Evolutionary conservation across 1,284 basidiomycete species (phyloP).

Genomic region (Moesziomyces aphidis): DNA sequence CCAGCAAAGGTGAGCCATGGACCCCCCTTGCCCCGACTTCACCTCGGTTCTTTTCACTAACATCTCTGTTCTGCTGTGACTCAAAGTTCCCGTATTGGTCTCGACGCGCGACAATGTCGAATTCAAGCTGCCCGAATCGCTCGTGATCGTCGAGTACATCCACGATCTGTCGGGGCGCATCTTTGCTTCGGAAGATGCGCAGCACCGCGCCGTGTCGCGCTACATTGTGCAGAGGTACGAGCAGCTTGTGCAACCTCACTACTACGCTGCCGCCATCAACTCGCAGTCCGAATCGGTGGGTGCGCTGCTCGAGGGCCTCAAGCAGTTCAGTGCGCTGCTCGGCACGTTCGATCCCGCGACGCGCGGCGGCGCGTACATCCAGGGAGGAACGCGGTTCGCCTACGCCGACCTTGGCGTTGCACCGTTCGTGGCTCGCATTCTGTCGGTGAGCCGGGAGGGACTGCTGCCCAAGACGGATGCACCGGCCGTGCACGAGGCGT

Average conservation of each 20-base stretch:
- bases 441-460: not conserved
- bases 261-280: not conserved
- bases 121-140: conserved; percentile 27
- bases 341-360: not conserved
- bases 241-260: conserved; percentile 21
- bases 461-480: not conserved
- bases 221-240: conserved; percentile 23
- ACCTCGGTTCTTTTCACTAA: not conserved
- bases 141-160: conserved; percentile 38
- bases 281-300: not conserved
- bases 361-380: conserved; percentile 2
- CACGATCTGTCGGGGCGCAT: conserved; percentile 4
- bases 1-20: conserved; percentile 14
- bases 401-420: conserved; percentile 24
- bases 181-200: not conserved
- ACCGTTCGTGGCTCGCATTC: conserved; percentile 10
- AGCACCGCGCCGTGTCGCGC: conserved; percentile 5
- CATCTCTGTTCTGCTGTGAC: not conserved
- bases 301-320: conserved; percentile 2
- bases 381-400: conserved; percentile 7
- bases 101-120: not conserved
- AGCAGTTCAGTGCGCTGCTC: conserved; percentile 8
- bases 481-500: conserved; percentile 5
- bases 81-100: conserved; percentile 23
- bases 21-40: not conserved